These are phyloP conservation scores for Trichoderma lentiforme DNA, from an alignment of 2,329 filamentous ascomycete genomes.

Conservation along the genomic window DNA sequence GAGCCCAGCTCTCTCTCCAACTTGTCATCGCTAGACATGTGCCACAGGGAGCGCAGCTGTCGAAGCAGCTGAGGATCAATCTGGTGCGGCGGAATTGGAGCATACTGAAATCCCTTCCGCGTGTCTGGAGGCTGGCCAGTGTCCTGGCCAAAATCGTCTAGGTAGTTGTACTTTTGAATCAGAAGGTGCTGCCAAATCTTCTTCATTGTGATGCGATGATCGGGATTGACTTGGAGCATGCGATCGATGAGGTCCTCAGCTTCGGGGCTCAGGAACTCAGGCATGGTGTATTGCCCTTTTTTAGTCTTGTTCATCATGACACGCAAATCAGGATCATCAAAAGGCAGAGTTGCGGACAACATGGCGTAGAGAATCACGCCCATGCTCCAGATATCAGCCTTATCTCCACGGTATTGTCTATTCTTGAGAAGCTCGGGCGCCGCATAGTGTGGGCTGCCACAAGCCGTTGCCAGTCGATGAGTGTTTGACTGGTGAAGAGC, in stretches of 20 bases:
- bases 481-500: conserved; percentile 78
- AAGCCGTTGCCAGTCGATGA: conserved; percentile 80
- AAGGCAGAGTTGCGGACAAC: conserved; percentile 79
- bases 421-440: conserved; percentile 85
- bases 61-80: conserved; percentile 80
- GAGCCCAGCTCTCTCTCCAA: conserved; percentile 66
- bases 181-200: conserved; percentile 85
- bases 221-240: conserved; percentile 77
- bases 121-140: conserved; percentile 53
- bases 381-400: conserved; percentile 91
- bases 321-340: conserved; percentile 64
- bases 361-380: conserved; percentile 88
- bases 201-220: conserved; percentile 72
- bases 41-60: conserved; percentile 88
- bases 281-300: conserved; percentile 59
- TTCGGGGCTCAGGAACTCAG: conserved; percentile 60
- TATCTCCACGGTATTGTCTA: conserved; percentile 74
- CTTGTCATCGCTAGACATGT: conserved; percentile 72
- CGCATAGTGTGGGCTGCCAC: conserved; percentile 94
- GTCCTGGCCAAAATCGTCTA: conserved; percentile 62
- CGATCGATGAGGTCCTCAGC: conserved; percentile 73
- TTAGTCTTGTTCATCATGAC: conserved; percentile 61
- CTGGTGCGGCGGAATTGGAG: conserved; percentile 58
- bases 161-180: conserved; percentile 76
- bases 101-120: conserved; percentile 59